phyloP scores from a whole-genome alignment of 768 basidiomycete species.

The Rhizopogon vesiculosus region DNA sequence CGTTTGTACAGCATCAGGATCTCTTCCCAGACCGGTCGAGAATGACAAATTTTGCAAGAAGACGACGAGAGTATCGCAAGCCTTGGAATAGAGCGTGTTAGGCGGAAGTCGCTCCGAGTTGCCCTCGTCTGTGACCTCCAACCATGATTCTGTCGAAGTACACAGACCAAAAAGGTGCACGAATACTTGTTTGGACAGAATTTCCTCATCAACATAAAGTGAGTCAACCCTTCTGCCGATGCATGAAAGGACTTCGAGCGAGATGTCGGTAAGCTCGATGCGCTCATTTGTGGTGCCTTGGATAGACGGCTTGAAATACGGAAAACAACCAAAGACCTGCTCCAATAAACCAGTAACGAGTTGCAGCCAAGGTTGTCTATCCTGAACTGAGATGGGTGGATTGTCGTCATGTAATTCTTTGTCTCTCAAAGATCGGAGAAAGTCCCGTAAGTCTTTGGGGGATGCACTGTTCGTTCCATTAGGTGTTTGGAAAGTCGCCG shows the following conservation, averaged over 20 bases:
- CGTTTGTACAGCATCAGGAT: conserved; percentile 13
- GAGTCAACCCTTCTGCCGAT: conserved; percentile 43
- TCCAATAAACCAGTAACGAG: conserved; percentile 50
- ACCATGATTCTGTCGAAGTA: conserved; percentile 55
- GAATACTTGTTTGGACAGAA: conserved; percentile 46
- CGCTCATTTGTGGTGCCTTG: conserved; percentile 59
- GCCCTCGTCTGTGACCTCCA: conserved; percentile 36
- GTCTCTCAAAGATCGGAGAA: conserved; percentile 35
- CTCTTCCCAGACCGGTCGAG: not conserved
- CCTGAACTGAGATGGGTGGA: conserved; percentile 22
- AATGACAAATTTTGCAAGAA: conserved; percentile 33
- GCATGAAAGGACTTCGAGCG: conserved; percentile 50
- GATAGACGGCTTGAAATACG: conserved; percentile 41
- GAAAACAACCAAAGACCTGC: conserved; percentile 49
- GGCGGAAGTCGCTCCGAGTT: conserved; percentile 43
- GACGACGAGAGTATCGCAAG: conserved; percentile 36
- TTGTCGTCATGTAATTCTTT: conserved; percentile 31
- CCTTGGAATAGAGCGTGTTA: conserved; percentile 41
- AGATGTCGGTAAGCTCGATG: conserved; percentile 47
- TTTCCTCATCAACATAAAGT: conserved; percentile 42
- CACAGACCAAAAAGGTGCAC: conserved; percentile 50
- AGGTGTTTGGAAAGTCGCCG: conserved; percentile 27
- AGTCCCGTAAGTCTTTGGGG: conserved; percentile 38
- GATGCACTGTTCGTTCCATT: conserved; percentile 18
- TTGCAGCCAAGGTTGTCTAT: conserved; percentile 42